phyloP scores from a whole-genome alignment of 257 asterid genomes.

The Misopates orontium region DNA sequence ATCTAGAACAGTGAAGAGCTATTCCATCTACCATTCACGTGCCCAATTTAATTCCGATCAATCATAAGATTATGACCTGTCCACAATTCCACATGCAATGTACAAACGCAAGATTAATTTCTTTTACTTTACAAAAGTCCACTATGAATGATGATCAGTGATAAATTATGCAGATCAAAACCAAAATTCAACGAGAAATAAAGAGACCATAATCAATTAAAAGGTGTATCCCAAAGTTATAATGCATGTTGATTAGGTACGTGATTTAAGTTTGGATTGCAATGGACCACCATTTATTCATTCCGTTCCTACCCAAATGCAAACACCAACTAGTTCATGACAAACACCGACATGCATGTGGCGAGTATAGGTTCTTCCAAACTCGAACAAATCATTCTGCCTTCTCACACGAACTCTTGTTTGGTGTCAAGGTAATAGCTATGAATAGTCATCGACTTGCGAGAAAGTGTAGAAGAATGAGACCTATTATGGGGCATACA shows the following conservation, averaged over 20 bases:
- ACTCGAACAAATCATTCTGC: no score
- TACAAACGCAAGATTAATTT: not conserved
- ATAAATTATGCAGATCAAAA: constrained; percentile 8
- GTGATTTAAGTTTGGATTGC: not conserved
- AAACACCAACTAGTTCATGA: no score
- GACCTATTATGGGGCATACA: no score
- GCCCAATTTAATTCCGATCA: constrained; percentile 26
- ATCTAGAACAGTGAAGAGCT: not conserved
- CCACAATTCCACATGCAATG: constrained; percentile 22
- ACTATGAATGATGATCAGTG: not conserved
- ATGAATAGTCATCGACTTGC: no score
- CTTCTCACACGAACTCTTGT: no score
- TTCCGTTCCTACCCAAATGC: no score
- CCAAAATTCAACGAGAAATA: constrained; percentile 13
- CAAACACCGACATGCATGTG: no score
- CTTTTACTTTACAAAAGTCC: not conserved
- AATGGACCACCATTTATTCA: not conserved
- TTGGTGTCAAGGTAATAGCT: no score
- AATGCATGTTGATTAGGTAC: constrained; percentile 6
- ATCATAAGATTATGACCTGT: constrained; percentile 19
- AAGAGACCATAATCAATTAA: not conserved
- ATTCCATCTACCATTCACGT: constrained; percentile 17
- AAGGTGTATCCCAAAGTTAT: not conserved
- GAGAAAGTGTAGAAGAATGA: no score
- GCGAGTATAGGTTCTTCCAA: no score